Base-by-base conservation (phyloP, 176 grass and related monocot genomes). In the Panicum miliaceum region DNA sequence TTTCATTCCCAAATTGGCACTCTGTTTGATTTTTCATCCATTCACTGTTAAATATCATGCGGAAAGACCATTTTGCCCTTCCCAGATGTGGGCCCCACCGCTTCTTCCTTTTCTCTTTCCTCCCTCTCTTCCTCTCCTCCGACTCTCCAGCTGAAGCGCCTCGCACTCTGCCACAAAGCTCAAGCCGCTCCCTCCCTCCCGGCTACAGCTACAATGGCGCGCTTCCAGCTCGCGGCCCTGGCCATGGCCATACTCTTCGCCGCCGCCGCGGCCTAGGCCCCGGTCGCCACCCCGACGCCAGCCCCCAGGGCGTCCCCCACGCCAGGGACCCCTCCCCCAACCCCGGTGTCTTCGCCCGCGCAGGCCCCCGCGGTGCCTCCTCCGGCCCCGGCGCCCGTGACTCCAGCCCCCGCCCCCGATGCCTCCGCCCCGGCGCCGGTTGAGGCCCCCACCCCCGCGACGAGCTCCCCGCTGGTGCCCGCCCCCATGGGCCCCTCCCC, bases 211-310 rank as follows among this genome's bases (percentile, higher is more conserved):
- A 12, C 41, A 85, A 92, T 92, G 90, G 90, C 83, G 84, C 91
- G 87, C 60, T 48, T 85, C 81, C 88, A 77, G 57, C 58, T 90
- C 12, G 74, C 81, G 19, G 76, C 88, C 63, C 3, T 90, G 64
- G 84, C 88, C 75, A 66, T 92, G 80, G 84, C 91, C 47, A 81
- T 84, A 76, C 82, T 92, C 66, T 85, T 84, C 64, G 87, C 88
- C 40, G 76, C 54, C 2, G 66, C 63, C 0, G 52, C 84, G 41
- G 90, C 90, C 12, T 87, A 92, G 86, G 90, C 79, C 15, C 90
- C 86, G 58, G 64, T 70, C 37, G 77, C 82, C 65, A 78, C 86
- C 82, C 87, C 87, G 60, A 76, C 63, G 42, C 75, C 89, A 3
- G 80, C 89, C 0, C 89, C 89, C 41, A 74, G 4, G 88, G 66